phyloP scores from a whole-genome alignment of 495 filamentous ascomycete species.

The Aspergillus homomorphus region DNA sequence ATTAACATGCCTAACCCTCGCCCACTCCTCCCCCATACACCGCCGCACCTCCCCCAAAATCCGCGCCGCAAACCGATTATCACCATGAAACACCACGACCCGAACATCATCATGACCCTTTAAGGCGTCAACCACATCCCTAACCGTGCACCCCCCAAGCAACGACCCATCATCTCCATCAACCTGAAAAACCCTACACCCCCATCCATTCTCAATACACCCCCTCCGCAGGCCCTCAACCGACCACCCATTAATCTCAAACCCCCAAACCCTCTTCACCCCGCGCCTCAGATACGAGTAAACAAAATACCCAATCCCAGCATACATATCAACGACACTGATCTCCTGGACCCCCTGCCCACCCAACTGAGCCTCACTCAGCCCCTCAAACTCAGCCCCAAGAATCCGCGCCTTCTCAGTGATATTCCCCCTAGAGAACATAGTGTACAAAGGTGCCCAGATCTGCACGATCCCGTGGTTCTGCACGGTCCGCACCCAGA shows the following conservation, averaged over 20 bases:
- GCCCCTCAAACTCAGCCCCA: constrained; percentile 26
- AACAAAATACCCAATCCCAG: constrained; percentile 89
- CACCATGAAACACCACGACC: constrained; percentile 67
- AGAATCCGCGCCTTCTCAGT: constrained; percentile 82
- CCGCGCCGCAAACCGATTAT: constrained; percentile 55
- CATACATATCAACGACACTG: constrained; percentile 78
- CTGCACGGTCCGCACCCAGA: constrained; percentile 67
- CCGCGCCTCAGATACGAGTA: constrained; percentile 77
- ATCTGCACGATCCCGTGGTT: constrained; percentile 81
- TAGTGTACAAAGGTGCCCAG: constrained; percentile 84
- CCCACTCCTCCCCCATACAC: constrained; percentile 29
- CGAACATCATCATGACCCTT: constrained; percentile 33
- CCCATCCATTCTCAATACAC: constrained; percentile 64
- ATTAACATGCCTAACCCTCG: constrained; percentile 66
- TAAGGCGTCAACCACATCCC: constrained; percentile 26
- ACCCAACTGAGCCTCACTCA: constrained; percentile 27
- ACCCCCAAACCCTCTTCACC: constrained; percentile 67
- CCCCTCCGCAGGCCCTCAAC: constrained; percentile 77
- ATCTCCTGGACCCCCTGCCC: constrained; percentile 31
- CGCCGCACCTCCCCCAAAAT: constrained; percentile 38
- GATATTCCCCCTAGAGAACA: constrained; percentile 88
- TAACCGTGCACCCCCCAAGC: constrained; percentile 20
- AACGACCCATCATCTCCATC: constrained; percentile 25
- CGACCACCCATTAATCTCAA: constrained; percentile 88
- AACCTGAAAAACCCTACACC: constrained; percentile 46